Evolutionary conservation across 1,284 basidiomycete genomes (phyloP).

Genomic region (Irpex sp.): DNA sequence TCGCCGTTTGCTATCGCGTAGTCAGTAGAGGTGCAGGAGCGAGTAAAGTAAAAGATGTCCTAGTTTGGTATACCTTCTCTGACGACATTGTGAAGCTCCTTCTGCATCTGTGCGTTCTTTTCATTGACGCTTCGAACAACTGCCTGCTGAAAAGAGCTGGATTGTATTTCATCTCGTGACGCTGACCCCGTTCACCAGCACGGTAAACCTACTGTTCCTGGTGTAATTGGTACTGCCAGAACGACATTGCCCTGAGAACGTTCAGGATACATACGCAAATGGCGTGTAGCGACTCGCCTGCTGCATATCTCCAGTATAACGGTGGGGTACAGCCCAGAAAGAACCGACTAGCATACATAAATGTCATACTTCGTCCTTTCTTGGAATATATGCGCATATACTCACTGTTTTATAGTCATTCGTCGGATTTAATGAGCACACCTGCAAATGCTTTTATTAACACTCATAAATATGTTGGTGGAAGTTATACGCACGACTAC

Average conservation of each 20-base stretch:
- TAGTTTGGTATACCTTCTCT: conserved; percentile 52
- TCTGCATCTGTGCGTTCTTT: conserved; percentile 73
- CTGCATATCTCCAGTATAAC: conserved; percentile 75
- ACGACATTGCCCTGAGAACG: conserved; percentile 60
- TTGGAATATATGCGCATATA: conserved; percentile 25
- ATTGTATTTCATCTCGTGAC: background rate
- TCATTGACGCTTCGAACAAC: conserved; percentile 73
- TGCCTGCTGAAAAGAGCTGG: conserved; percentile 75
- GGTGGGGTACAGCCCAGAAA: conserved; percentile 70
- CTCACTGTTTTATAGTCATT: conserved; percentile 79
- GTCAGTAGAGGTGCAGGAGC: background rate
- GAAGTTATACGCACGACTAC: background rate
- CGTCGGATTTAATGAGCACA: conserved; percentile 72
- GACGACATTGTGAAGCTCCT: conserved; percentile 74
- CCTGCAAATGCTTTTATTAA: conserved; percentile 32
- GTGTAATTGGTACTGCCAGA: conserved; percentile 84
- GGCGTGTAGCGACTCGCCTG: conserved; percentile 38
- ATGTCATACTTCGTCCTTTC: background rate
- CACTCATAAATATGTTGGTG: background rate
- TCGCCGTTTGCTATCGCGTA: conserved; percentile 61
- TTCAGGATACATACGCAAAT: background rate
- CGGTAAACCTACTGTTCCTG: conserved; percentile 61
- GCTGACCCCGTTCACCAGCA: background rate
- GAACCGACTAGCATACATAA: conserved; percentile 58
- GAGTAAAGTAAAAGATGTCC: too few relatives aligned